Evolutionary conservation across 306 rosid species (phyloP).

Genomic region (Trifolium dubium): DNA sequence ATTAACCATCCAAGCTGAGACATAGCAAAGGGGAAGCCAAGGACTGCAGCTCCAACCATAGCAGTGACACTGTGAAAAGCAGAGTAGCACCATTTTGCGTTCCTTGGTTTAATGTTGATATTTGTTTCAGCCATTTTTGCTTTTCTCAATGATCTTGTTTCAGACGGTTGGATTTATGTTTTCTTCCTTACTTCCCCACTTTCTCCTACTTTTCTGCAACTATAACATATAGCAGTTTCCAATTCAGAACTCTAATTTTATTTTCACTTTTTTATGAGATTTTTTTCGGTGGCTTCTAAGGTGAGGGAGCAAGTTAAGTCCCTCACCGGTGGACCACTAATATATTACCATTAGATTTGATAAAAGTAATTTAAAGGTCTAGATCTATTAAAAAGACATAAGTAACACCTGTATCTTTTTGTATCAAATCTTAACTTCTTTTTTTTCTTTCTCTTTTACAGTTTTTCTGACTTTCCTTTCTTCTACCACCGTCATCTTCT

Average conservation of each 20-base stretch:
- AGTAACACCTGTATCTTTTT: too few relatives aligned
- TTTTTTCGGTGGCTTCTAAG: too few relatives aligned
- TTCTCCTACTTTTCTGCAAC: conserved; percentile 16
- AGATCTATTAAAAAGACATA: too few relatives aligned
- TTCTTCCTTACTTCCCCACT: not conserved
- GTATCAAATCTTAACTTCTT: too few relatives aligned
- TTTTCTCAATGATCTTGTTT: not conserved
- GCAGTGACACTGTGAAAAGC: conserved; percentile 84
- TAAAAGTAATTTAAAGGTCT: too few relatives aligned
- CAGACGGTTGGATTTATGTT: not conserved
- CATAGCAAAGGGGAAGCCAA: conserved; percentile 76
- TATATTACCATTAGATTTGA: too few relatives aligned
- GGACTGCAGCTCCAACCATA: conserved; percentile 82
- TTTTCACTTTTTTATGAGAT: not conserved
- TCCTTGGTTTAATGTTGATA: conserved; percentile 60
- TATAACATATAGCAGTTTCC: not conserved
- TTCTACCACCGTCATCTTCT: too few relatives aligned
- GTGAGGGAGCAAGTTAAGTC: too few relatives aligned
- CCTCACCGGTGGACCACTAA: too few relatives aligned
- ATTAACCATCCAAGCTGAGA: conserved; percentile 69
- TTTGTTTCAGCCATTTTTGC: not conserved
- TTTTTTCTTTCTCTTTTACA: too few relatives aligned
- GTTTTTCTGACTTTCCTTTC: too few relatives aligned
- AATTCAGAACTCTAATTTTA: not conserved
- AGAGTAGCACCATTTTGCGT: conserved; percentile 78